Evolutionary conservation across 306 rosid genomes (phyloP).

Genomic region (Pueraria montana): DNA sequence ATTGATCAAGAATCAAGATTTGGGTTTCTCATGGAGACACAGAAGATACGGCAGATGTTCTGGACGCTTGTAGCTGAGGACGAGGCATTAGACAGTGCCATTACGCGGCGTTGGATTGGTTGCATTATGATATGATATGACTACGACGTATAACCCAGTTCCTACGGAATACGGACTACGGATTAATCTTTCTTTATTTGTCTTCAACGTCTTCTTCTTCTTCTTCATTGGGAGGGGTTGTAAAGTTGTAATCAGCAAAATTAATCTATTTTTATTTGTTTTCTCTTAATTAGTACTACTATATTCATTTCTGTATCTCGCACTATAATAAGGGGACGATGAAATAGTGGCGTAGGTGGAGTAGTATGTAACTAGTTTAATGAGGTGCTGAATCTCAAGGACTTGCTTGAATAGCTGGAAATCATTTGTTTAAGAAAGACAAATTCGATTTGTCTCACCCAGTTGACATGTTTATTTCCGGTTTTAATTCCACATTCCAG

Average conservation of each 20-base stretch:
- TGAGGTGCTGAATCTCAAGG: constrained; percentile 70
- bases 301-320: neutral
- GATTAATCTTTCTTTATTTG: neutral
- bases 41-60: constrained; percentile 56
- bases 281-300: too few relatives aligned
- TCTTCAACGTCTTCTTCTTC: too few relatives aligned
- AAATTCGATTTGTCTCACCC: constrained; percentile 4
- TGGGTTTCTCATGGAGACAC: constrained; percentile 44
- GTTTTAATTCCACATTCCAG: constrained; percentile 21
- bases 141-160: neutral
- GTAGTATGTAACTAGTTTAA: constrained; percentile 48
- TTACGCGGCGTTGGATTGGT: constrained; percentile 34
- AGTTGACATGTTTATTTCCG: constrained; percentile 30
- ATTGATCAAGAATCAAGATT: constrained; percentile 9
- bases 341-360: neutral
- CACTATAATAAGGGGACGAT: constrained; percentile 23
- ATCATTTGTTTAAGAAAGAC: constrained; percentile 27
- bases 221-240: neutral
- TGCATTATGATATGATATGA: neutral
- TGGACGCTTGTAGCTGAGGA: constrained; percentile 37
- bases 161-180: neutral
- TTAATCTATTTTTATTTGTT: neutral
- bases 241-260: neutral
- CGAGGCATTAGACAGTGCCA: constrained; percentile 32
- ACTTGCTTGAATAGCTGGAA: constrained; percentile 41